Evolutionary conservation across 2,329 filamentous ascomycete species (phyloP), one percentile per base, ranked within the genome.

Genomic region (Corinectria fuckeliana): DNA sequence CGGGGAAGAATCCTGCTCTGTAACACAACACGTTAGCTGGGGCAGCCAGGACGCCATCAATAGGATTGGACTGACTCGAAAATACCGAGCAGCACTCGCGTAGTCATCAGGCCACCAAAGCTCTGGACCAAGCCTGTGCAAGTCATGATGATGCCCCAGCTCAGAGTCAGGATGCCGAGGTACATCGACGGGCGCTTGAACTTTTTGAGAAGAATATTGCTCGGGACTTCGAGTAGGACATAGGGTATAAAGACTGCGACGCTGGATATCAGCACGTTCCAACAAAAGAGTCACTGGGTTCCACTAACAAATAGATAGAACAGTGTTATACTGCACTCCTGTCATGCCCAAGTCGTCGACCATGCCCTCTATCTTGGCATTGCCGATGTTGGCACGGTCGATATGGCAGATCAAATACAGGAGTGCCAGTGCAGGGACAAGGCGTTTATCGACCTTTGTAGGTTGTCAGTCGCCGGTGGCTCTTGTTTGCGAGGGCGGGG

Each of bases 111-210:
- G 0, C 85, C 85, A 1, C 77, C 79, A 71, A 82, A 88, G 69
- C 84, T 85, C 41, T 81, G 76, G 3, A 84, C 81, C 50, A 89
- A 81, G 3, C 87, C 87, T 75, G 88, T 88, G 20, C 83, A 82
- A 0, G 85, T 82, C 88, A 90, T 90, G 48, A 80, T 81, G 3
- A 83, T 78, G 1, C 89, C 89, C 89, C 88, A 87, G 5, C 78
- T 51, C n/a, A 85, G 18, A 2, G 58, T 60, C 4, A 70, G 62
- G 0, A 56, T 56, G 2, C 68, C 66, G 5, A 70, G 68, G 16
- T 70, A 70, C 26, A 58, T 28, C 1, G 68, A 70, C 4, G 68
- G 68, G 8, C 66, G 66, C 69, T 60, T 53, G 23, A 71, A 55
- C 28, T 58, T 64, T 48, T 73, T 68, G 20, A 71, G 66, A 4